Evolutionary conservation across 129 eudicot genomes (phyloP).

Genomic region (Flaveria ramosissima): DNA sequence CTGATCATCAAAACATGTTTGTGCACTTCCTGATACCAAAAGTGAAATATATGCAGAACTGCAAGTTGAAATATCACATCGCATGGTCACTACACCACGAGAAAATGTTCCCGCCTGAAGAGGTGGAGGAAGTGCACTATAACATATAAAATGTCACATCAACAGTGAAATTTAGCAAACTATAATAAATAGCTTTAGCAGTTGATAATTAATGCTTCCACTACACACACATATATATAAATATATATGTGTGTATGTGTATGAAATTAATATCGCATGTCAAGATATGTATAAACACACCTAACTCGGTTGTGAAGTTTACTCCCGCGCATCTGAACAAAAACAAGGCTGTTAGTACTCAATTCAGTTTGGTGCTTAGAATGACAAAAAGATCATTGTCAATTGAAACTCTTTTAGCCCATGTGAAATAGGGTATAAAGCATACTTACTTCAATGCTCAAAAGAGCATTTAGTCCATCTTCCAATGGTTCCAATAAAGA

Average conservation of each 20-base stretch:
- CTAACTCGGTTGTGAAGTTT: conserved; percentile 93
- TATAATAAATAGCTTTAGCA: neutral
- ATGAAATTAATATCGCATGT: neutral
- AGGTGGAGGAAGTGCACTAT: conserved; percentile 97
- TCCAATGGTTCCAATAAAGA: conserved; percentile 68
- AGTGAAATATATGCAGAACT: conserved; percentile 89
- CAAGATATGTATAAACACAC: conserved; percentile 41
- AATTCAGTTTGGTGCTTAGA: neutral
- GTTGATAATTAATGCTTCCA: conserved; percentile 6
- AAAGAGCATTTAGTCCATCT: conserved; percentile 90
- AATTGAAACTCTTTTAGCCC: neutral
- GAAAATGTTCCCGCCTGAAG: conserved; percentile 97
- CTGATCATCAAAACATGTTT: conserved; percentile 98
- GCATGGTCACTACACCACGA: conserved; percentile 96
- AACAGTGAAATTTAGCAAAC: conserved; percentile 1
- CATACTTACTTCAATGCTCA: conserved; percentile 86
- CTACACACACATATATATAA: neutral
- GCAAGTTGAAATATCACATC: conserved; percentile 87
- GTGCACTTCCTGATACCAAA: conserved; percentile 91
- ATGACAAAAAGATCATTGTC: neutral
- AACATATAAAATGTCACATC: conserved; percentile 26
- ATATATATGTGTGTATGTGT: neutral
- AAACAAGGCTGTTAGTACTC: conserved; percentile 22
- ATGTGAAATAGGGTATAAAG: neutral
- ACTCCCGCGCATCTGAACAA: conserved; percentile 86